Evolutionary conservation across 2,329 filamentous ascomycete species (phyloP).

Genomic region (Clarireedia hainanense): DNA sequence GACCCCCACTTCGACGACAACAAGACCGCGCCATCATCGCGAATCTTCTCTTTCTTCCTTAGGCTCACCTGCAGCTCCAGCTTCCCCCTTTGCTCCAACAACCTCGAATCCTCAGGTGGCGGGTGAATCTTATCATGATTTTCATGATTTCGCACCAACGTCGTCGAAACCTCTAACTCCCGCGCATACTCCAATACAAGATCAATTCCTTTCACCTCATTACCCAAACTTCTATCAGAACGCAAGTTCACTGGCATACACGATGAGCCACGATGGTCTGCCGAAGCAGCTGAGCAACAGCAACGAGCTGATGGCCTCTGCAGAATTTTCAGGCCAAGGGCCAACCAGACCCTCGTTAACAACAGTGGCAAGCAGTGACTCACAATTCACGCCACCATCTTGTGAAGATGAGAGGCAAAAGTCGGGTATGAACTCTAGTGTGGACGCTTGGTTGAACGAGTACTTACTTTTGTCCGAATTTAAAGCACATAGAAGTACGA

Average conservation of each 20-base stretch:
- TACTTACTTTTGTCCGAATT: constrained; percentile 54
- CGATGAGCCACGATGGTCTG: constrained; percentile 23
- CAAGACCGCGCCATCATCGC: constrained; percentile 40
- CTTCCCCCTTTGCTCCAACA: constrained; percentile 49
- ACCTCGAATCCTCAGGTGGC: constrained; percentile 50
- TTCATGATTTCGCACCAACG: constrained; percentile 27
- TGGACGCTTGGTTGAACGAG: constrained; percentile 45
- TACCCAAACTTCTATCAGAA: constrained; percentile 30
- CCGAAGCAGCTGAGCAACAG: constrained; percentile 19
- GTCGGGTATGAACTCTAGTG: constrained; percentile 43
- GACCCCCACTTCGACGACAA: constrained; percentile 27
- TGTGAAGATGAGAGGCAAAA: constrained; percentile 45
- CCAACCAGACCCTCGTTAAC: constrained; percentile 39
- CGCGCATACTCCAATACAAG: constrained; percentile 27
- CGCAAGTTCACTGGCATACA: constrained; percentile 15
- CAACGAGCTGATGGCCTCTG: constrained; percentile 25
- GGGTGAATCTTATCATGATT: constrained; percentile 38
- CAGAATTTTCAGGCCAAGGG: constrained; percentile 8
- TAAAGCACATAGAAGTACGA: constrained; percentile 45
- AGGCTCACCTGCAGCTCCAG: constrained; percentile 47
- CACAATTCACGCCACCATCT: constrained; percentile 47
- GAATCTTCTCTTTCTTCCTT: constrained; percentile 55
- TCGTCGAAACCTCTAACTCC: constrained; percentile 29
- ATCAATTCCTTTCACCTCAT: constrained; percentile 27
- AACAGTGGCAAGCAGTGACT: constrained; percentile 54